Percentiles rank a stretch among this genome's conserved stretches.
Conservation (phyloP, 805 yeast genomes). For the Jamesozyma gamospora region DNA sequence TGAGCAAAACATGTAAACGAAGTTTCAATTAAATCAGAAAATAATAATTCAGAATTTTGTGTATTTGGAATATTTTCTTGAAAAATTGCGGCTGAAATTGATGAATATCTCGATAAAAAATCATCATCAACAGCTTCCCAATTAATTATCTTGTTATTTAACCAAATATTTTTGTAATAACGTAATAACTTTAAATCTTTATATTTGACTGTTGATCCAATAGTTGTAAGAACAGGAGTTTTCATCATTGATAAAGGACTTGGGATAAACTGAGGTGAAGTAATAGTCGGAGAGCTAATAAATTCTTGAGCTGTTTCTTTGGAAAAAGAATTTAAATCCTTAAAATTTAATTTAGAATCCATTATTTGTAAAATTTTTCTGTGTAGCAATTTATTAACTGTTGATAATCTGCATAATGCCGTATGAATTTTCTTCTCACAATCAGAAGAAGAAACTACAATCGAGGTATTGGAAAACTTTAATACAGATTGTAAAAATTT, state of each 20-base stretch:
- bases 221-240: conserved; percentile 4
- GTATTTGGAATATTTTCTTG: conserved; percentile 20
- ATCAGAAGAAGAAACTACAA: conserved; percentile 10
- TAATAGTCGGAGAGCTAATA: conserved; percentile 20
- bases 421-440: conserved; percentile 8
- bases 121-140: conserved; percentile 28
- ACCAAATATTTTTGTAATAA: conserved; percentile 32
- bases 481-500: conserved; percentile 20
- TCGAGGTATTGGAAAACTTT: conserved; percentile 8
- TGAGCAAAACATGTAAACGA: conserved; percentile 35
- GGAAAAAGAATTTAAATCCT: conserved; percentile 7
- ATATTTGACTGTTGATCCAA: conserved; percentile 10
- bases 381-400: conserved; percentile 19
- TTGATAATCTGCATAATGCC: conserved; percentile 15
- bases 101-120: conserved; percentile 24
- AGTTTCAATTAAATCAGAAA: conserved; percentile 27
- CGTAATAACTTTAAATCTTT: conserved; percentile 25
- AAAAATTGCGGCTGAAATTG: conserved; percentile 29
- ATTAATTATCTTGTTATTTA: conserved; percentile 29
- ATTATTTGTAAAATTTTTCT: conserved; percentile 15
- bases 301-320: conserved; percentile 10
- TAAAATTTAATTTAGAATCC: conserved; percentile 17
- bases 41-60: conserved; percentile 12
- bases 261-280: conserved; percentile 24
- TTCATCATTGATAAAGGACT: conserved; percentile 20